Evolutionary conservation across 2,329 filamentous ascomycete species (phyloP).

Genomic region (Xylaria sp.): DNA sequence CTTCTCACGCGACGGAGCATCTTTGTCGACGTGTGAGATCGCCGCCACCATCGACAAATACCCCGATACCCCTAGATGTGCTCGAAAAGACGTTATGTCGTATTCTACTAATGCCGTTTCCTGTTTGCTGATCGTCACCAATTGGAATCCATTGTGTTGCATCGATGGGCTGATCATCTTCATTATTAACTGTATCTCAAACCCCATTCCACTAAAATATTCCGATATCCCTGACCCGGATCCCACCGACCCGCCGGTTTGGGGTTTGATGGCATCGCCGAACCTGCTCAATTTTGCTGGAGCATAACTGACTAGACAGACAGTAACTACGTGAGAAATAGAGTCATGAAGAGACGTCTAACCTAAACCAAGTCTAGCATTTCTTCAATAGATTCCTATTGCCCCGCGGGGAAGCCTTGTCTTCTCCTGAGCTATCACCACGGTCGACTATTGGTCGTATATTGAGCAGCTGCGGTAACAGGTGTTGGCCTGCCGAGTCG

Average conservation of each 20-base stretch:
- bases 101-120: neutral
- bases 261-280: too few species aligned
- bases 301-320: too few species aligned
- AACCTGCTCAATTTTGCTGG: too few species aligned
- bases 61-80: neutral
- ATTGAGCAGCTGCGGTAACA: too few species aligned
- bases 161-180: neutral
- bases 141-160: neutral
- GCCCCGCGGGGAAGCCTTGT: too few species aligned
- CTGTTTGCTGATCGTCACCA: neutral
- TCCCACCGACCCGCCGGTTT: neutral
- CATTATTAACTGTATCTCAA: neutral
- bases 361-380: too few species aligned
- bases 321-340: too few species aligned
- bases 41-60: conserved; percentile 10
- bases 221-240: neutral
- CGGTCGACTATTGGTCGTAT: too few species aligned
- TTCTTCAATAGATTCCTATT: too few species aligned
- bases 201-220: neutral
- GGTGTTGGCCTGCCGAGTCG: too few species aligned
- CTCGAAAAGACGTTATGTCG: neutral
- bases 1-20: neutral
- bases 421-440: too few species aligned
- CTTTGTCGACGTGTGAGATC: conserved; percentile 18
- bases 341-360: too few species aligned